Evolutionary conservation across 169 alveolate genomes (phyloP), one percentile per base, ranked within the genome.

Genomic region (Plasmodium vinckei): DNA sequence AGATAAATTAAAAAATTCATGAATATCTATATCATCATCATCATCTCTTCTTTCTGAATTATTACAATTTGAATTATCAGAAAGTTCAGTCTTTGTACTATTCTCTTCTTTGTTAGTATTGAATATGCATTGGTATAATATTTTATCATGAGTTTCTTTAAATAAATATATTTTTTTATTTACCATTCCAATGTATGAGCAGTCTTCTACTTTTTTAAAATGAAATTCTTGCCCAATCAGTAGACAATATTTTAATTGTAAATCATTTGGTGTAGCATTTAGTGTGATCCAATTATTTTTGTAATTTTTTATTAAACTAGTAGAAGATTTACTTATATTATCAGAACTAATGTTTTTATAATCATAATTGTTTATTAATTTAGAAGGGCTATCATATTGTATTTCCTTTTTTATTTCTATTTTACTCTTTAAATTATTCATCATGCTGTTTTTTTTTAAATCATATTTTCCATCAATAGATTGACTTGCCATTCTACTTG

Each of bases 181-280:
- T 60, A 82, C 21, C 42, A 68, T 33, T 9, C 90, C 90, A 33
- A 82, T 82, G 21, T 82, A 82, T 4, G 53, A 67, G 25, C 57
- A 47, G 1, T 15, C 15, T 19, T 63, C 69, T 7, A 82, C 84
- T 68, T 82, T 69, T 15, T 63, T 82, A 60, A 68, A 82, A 47
- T 84, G 69, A 46, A 82, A 82, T 54, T 82, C 90, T 23, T 82
- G 90, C 5, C 90, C 90, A 15, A 82, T 82, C 33, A 82, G n/a
- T 10, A 82, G 67, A 15, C 90, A 82, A 19, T 82, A 82, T 23
- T 27, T 82, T 54, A 82, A 71, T 23, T 82, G 82, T 68, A 82
- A 44, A 69, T 82, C 90, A 9, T 82, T 68, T 69, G 53, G 54
- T 0, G 33, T 42, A 47, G 21, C 90, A 68, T 69, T 59, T 56